Conservation (phyloP, 805 yeast species). For the Pichia ethanolica region DNA sequence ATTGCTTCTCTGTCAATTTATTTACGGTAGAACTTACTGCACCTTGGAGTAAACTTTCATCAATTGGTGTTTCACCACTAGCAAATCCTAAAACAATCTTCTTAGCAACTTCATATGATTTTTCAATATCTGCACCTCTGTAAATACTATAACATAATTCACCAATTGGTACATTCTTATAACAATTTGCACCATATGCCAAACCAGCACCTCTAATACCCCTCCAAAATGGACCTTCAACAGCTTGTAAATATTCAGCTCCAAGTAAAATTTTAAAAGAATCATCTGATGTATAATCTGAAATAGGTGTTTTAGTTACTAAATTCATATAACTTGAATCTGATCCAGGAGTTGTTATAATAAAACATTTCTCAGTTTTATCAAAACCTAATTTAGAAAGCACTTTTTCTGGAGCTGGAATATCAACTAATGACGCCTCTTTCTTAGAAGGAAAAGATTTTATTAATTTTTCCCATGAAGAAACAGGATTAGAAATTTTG, state of each 20-base stretch:
- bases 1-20: slow-evolving; percentile 58
- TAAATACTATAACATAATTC: slow-evolving; percentile 59
- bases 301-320: slow-evolving; percentile 50
- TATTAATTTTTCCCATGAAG: slow-evolving; percentile 45
- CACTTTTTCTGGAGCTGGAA: slow-evolving; percentile 49
- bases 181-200: slow-evolving; percentile 79
- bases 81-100: slow-evolving; percentile 57
- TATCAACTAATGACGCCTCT: slow-evolving; percentile 10
- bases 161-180: slow-evolving; percentile 57
- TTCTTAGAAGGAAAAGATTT: neutral
- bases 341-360: slow-evolving; percentile 74
- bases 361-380: slow-evolving; percentile 47
- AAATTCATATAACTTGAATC: slow-evolving; percentile 68
- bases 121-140: slow-evolving; percentile 76
- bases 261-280: slow-evolving; percentile 65
- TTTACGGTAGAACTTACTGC: slow-evolving; percentile 73
- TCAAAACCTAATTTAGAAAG: slow-evolving; percentile 48
- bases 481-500: slow-evolving; percentile 46
- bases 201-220: slow-evolving; percentile 92
- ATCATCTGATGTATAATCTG: slow-evolving; percentile 47
- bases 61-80: slow-evolving; percentile 46
- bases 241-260: slow-evolving; percentile 68
- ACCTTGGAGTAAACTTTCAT: slow-evolving; percentile 54
- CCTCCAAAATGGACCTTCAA: slow-evolving; percentile 96
- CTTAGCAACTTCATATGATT: slow-evolving; percentile 53